Base-by-base conservation (phyloP, 306 rosid genomes). In the Mimosa bimucronata region DNA sequence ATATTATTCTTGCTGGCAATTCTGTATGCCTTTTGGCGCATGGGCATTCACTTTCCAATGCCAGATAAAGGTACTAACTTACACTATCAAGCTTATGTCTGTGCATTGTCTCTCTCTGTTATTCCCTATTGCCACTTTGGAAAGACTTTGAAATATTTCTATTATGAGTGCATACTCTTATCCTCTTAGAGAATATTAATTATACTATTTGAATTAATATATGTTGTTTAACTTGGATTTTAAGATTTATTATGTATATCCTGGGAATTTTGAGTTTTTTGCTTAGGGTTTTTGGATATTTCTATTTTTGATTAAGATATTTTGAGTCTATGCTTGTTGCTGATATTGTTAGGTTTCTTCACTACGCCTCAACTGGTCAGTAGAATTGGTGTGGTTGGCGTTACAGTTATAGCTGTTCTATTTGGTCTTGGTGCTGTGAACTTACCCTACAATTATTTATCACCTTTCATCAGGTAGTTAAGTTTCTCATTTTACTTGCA, bases 31-130 rank as follows among this genome's bases (percentile, higher is more conserved):
- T 95, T 95, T 81, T 93, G 99, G 99, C 90, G 98, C 5, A 93
- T 91, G 97, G 99, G 99, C 18, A 89, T 95, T 86, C 99, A 95
- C 88, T 95, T 95, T 74, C 98, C 98, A 0, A 95, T 91, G 99
- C 98, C 99, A 29, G 93, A 91, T 68, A 93, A 87, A 82, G 99
- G 97, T 89, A 66, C 52, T 77, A 29, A n/a, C 42, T 53, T 65
- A 61, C 40, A 57, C 40, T 73, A 7, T 73, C 46, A 9, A 19
- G 66, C 61, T 34, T 60, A 30, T 21, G 52, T 37, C 42, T 37
- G 6, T 23, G 60, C 76, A 44, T 31, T 6, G 23, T 29, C 58
- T 67, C n/a, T n/a, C n/a, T n/a, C n/a, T n/a, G n/a, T n/a, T n/a
- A n/a, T n/a, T n/a, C n/a, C n/a, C n/a, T n/a, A n/a, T n/a, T n/a